A percentile compares a stretch with the other conserved stretches of the same genome.
These are phyloP conservation scores for Corchorus olitorius DNA, from an alignment of 345 rosid genomes.

Conservation along the genomic window DNA sequence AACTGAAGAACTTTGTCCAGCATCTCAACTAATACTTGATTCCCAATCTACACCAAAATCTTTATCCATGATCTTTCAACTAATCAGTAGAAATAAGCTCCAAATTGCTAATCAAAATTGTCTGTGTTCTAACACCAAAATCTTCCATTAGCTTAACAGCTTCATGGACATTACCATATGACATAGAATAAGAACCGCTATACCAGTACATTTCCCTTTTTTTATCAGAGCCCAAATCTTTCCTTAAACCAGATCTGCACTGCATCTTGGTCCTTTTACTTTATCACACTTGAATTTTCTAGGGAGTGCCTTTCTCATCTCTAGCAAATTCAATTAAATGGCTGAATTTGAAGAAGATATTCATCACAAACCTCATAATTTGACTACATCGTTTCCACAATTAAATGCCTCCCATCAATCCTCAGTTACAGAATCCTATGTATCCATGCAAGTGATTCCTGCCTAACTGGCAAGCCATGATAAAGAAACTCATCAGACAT, in stretches of 20 bases:
- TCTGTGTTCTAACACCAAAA: not conserved
- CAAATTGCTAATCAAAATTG: not conserved
- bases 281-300: slow-evolving; percentile 9
- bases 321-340: slow-evolving; percentile 7
- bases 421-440: slow-evolving; percentile 23
- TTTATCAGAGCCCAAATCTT: not conserved
- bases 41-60: not conserved
- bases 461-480: slow-evolving; percentile 1
- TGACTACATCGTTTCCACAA: slow-evolving; percentile 18
- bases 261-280: not conserved
- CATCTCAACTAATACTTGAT: not conserved
- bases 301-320: slow-evolving; percentile 2
- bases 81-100: slow-evolving; percentile 2
- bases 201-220: not conserved
- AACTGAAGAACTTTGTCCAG: not conserved
- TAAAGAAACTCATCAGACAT: slow-evolving; percentile 27
- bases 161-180: not conserved
- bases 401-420: not conserved
- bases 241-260: not conserved
- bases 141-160: slow-evolving; percentile 7
- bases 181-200: slow-evolving; percentile 2
- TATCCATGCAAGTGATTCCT: slow-evolving; percentile 14
- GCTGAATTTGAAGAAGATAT: slow-evolving; percentile 3
- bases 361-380: slow-evolving; percentile 14
- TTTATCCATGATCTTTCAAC: not conserved